Evolutionary conservation across 495 filamentous ascomycete genomes (phyloP).

Genomic region (Astrocystis sublimbata): DNA sequence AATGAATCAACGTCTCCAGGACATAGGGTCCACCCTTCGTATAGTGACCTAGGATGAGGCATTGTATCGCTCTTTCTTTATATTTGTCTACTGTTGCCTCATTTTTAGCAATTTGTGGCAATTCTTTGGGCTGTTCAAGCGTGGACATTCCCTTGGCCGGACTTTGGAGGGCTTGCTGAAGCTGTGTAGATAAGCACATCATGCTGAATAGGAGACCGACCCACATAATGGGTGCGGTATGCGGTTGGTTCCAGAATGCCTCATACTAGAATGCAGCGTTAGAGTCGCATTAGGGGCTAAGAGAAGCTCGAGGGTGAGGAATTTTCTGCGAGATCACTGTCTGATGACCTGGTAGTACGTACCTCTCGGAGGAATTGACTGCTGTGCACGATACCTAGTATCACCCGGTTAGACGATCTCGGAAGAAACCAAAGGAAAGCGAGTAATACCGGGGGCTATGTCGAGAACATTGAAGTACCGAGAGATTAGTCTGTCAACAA

Average conservation of each 20-base stretch:
- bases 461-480: constrained; percentile 23
- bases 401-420: background rate
- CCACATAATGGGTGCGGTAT: constrained; percentile 30
- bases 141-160: background rate
- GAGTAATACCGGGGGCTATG: constrained; percentile 27
- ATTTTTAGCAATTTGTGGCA: too few species aligned
- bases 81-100: too few species aligned
- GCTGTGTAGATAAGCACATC: constrained; percentile 27
- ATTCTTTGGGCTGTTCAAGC: background rate
- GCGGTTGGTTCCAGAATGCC: constrained; percentile 30
- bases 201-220: constrained; percentile 36
- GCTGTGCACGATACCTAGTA: constrained; percentile 28
- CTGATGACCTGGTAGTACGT: background rate
- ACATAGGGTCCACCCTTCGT: too few species aligned
- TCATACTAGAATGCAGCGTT: constrained; percentile 34
- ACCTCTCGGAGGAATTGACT: constrained; percentile 27
- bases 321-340: too few species aligned
- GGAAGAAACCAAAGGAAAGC: background rate
- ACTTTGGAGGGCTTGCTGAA: background rate
- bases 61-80: too few species aligned
- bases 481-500: constrained; percentile 18
- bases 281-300: too few species aligned
- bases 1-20: background rate
- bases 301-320: too few species aligned
- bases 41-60: too few species aligned